A percentile compares a stretch with the other conserved stretches of the same genome.
Evolutionary conservation across 1,284 basidiomycete genomes (phyloP).

Genomic region (Coniophora puteana): DNA sequence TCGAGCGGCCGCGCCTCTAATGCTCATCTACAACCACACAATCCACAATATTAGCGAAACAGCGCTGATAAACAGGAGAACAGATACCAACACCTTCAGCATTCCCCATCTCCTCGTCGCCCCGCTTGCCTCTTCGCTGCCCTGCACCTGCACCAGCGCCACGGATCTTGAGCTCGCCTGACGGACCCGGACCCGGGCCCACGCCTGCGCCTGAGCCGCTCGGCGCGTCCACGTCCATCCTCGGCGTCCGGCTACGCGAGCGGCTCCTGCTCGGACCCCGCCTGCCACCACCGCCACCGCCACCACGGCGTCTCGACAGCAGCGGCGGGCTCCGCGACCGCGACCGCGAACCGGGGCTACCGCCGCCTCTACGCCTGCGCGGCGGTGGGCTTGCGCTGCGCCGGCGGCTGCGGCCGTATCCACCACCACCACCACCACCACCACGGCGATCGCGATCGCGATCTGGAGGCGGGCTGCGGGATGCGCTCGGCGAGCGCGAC

Average conservation of each 20-base stretch:
- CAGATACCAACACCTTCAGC: slow-evolving; percentile 15
- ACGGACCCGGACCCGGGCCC: slow-evolving; percentile 29
- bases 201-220: slow-evolving; percentile 22
- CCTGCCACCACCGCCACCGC: slow-evolving; percentile 14
- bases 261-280: slow-evolving; percentile 21
- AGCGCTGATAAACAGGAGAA: slow-evolving; percentile 12
- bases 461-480: slow-evolving; percentile 34
- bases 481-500: slow-evolving; percentile 36
- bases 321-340: slow-evolving; percentile 23
- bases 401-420: slow-evolving; percentile 25
- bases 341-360: slow-evolving; percentile 20
- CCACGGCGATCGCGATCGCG: too few species aligned
- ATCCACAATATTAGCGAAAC: too few species aligned
- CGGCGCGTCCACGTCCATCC: slow-evolving; percentile 45
- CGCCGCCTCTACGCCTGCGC: slow-evolving; percentile 25
- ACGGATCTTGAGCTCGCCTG: slow-evolving; percentile 64
- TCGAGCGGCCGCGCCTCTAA: not conserved
- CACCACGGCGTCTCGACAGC: slow-evolving; percentile 27
- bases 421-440: too few species aligned
- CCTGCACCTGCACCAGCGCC: slow-evolving; percentile 52
- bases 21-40: not conserved
- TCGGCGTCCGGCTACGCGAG: slow-evolving; percentile 17
- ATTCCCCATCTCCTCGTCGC: slow-evolving; percentile 31
- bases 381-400: slow-evolving; percentile 33
- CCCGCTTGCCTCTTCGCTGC: slow-evolving; percentile 48